Evolutionary conservation across 352 stramenopile species (phyloP), one percentile per base, ranked within the genome.

Genomic region (Globisporangium paddicum): DNA sequence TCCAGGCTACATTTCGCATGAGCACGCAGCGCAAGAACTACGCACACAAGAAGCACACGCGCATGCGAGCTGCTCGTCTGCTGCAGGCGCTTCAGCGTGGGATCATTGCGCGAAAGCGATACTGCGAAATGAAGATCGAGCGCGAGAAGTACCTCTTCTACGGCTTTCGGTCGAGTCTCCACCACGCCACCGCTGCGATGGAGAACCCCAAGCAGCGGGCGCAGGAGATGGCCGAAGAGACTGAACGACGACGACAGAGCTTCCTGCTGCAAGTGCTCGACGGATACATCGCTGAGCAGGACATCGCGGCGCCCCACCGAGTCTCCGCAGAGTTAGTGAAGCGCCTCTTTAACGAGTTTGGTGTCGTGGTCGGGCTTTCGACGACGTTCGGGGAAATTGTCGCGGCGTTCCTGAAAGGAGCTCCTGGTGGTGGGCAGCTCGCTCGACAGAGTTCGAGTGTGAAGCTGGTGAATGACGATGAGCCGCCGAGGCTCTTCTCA

Each of bases 201-300:
- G 77, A 86, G 55, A 70, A 89, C 46, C 76, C 79, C 5, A 64
- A 61, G 30, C 51, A 67, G 14, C 73, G 70, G 47, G 66, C 73
- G 18, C 62, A 45, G 25, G 68, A 75, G 32, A 55, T 85, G 1
- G 68, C 72, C 1, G 63, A 46, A 1, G 68, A 82, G 37, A 70
- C 63, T 14, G 81, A 87, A 59, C 56, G 62, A n/a, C 56, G 67
- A 5, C 69, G 75, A n/a, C 69, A 87, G 21, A 62, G 53, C 2
- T 88, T 88, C 34, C 74, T 93, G 45, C 83, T 93, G 75, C 75
- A 89, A 50, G 69, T 90, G 14, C 52, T 91, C 0, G 68, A 82
- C 57, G 82, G 79, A 19, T 77, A 86, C 34, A 68, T 77, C 13
- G 50, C 62, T 1, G 55, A 86, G 34, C 71, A 86, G 23, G 72